Percentiles rank a stretch among this genome's conserved stretches.
These are phyloP conservation scores for Populus nigra DNA, from an alignment of 345 rosid species.

Conservation along the genomic window DNA sequence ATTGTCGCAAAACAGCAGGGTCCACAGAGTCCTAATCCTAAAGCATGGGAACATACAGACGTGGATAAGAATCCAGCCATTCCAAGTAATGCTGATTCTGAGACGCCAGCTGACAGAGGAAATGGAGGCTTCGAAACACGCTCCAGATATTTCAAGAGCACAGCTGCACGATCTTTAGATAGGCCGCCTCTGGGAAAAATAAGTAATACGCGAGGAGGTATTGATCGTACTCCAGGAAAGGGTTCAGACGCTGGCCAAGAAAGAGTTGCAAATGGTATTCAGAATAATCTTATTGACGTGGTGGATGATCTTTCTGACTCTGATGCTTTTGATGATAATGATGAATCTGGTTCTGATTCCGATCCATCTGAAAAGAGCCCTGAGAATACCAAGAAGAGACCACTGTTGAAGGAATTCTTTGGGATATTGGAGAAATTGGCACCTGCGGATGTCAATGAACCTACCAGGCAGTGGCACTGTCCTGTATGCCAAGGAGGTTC, in stretches of 20 bases:
- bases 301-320: slow-evolving; percentile 22
- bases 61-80: slow-evolving; percentile 30
- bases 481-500: slow-evolving; percentile 80
- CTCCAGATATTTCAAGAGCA: slow-evolving; percentile 32
- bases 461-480: slow-evolving; percentile 74
- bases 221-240: slow-evolving; percentile 23
- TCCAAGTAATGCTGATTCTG: slow-evolving; percentile 26
- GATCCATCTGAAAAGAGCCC: too few species aligned
- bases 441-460: slow-evolving; percentile 58
- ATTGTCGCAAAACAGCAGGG: slow-evolving; percentile 26
- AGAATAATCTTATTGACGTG: neutral
- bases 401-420: slow-evolving; percentile 35
- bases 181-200: slow-evolving; percentile 57
- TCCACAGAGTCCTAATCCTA: slow-evolving; percentile 1
- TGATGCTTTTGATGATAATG: slow-evolving; percentile 19
- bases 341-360: slow-evolving; percentile 9
- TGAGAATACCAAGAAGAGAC: slow-evolving; percentile 29
- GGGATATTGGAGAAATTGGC: slow-evolving; percentile 18
- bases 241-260: slow-evolving; percentile 24
- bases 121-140: slow-evolving; percentile 31
- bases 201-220: slow-evolving; percentile 41
- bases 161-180: slow-evolving; percentile 29
- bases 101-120: slow-evolving; percentile 48
- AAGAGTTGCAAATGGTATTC: slow-evolving; percentile 14
- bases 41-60: slow-evolving; percentile 32